Base-by-base conservation (phyloP, 495 filamentous ascomycete species). In the Aspergillus nidulans region DNA sequence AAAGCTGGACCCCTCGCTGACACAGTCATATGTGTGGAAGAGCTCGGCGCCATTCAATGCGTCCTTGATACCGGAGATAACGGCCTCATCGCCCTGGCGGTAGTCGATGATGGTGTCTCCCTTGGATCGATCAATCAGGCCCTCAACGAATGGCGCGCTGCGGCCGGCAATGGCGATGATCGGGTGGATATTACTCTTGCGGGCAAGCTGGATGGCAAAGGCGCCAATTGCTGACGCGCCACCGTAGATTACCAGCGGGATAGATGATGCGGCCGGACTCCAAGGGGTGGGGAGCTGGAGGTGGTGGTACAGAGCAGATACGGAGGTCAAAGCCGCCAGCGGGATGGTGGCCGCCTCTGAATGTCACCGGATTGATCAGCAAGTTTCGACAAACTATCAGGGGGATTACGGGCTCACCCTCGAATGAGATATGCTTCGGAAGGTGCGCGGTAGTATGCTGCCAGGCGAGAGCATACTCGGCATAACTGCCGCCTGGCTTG, bases 61-160 rank as follows among this genome's bases (percentile, higher is more conserved):
- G 0, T 56, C 60, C 21, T 58, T 60, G 53, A 70, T 63, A 1
- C 63, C 60, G 10, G 38, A 8, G 9, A 55, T 38, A 2, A 62
- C 56, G 0, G 25, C 49, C 10, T 61, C 59, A 10, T 49, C 39
- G 12, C 63, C 67, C 16, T 55, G 61, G 25, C 87, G 82, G 62
- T 91, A 90, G 68, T 90, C 87, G 47, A 90, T 50, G 3, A 90
- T 69, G 0, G 69, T 59, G 60, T 92, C 88, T 30, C 88, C 87
- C 61, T 85, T 86, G 55, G 58, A 61, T n/a, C 58, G 60, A 60
- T 87, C 83, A 41, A 91, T 73, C 20, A 88, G 63, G 0, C 53
- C 59, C 60, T 79, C 70, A 2, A 88, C 82, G 60, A 77, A 80
- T 2, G 75, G 38, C 7, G 60, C 66, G 6, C 81, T 80, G 8